Percentiles rank a stretch among this genome's conserved stretches.
These are phyloP conservation scores for Davidsoniella australis DNA, from an alignment of 2,329 filamentous ascomycete species.

Conservation along the genomic window DNA sequence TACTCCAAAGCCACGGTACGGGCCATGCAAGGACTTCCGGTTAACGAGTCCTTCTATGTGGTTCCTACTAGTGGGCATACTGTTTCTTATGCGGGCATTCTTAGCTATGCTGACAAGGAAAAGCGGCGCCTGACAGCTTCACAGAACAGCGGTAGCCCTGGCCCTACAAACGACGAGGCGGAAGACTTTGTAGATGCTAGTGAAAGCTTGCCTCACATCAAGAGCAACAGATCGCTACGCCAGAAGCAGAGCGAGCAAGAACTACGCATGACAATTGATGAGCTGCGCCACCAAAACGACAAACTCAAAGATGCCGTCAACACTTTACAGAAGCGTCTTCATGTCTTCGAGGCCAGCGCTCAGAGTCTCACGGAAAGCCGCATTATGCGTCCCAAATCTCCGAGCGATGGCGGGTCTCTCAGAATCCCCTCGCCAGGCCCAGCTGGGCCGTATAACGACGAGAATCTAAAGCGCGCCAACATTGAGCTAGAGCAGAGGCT, in stretches of 20 bases:
- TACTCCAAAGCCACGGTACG: slow-evolving; percentile 75
- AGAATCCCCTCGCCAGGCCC: slow-evolving; percentile 11
- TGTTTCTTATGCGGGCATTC: slow-evolving; percentile 80
- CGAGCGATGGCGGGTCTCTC: slow-evolving; percentile 16
- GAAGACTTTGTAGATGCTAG: slow-evolving; percentile 83
- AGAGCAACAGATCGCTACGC: slow-evolving; percentile 23
- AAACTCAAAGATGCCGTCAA: slow-evolving; percentile 74
- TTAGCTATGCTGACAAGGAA: slow-evolving; percentile 52
- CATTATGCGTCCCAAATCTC: slow-evolving; percentile 41
- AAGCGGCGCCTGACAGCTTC: slow-evolving; percentile 40
- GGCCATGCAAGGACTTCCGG: slow-evolving; percentile 54
- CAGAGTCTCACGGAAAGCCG: slow-evolving; percentile 79
- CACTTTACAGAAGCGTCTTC: slow-evolving; percentile 70
- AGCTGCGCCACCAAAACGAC: slow-evolving; percentile 75
- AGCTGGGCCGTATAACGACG: slow-evolving; percentile 16
- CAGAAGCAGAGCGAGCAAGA: slow-evolving; percentile 30
- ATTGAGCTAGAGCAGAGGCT: slow-evolving; percentile 54
- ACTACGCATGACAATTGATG: slow-evolving; percentile 50
- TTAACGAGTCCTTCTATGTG: slow-evolving; percentile 76
- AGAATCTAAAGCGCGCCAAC: slow-evolving; percentile 30
- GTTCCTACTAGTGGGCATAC: slow-evolving; percentile 85
- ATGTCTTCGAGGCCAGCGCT: slow-evolving; percentile 81
- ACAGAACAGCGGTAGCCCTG: slow-evolving; percentile 26
- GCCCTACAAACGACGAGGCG: slow-evolving; percentile 43
- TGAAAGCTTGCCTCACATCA: slow-evolving; percentile 37